Evolutionary conservation across 139 green algal species (phyloP).

Genomic region (Yamagishiella unicocca): DNA sequence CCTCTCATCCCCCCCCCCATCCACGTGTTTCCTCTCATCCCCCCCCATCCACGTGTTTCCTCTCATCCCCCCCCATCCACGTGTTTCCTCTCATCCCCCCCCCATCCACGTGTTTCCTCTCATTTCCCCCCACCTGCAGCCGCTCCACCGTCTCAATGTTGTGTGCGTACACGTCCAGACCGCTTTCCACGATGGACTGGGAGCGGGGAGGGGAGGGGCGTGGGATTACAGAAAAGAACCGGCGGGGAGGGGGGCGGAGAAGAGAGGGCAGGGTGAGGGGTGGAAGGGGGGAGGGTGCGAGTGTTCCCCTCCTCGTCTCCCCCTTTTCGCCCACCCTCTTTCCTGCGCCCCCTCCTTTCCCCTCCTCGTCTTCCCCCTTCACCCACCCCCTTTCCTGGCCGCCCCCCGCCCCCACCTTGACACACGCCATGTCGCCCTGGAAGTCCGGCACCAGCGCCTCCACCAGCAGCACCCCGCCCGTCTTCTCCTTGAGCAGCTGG

Average conservation of each 20-base stretch:
- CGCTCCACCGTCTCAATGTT: conserved; percentile 97
- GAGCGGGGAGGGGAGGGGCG: neutral
- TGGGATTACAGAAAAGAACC: neutral
- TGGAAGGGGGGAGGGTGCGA: no score
- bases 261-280: no score
- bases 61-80: no score
- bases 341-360: no score
- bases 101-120: no score
- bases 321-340: no score
- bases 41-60: no score
- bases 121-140: conserved; percentile 63
- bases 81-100: no score
- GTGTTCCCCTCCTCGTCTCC: no score
- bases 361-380: neutral
- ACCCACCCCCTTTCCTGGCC: neutral
- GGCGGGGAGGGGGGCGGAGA: neutral
- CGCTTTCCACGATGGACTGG: conserved; percentile 78
- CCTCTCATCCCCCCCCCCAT: no score
- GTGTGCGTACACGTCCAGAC: conserved; percentile 98
- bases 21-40: no score
- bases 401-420: conserved; percentile 41
- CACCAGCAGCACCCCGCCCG: conserved; percentile 85
- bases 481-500: conserved; percentile 81
- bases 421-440: conserved; percentile 74
- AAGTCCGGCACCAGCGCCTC: conserved; percentile 98